Conservation (phyloP, 2,329 filamentous ascomycete genomes). For the Fusarium newnesense region DNA sequence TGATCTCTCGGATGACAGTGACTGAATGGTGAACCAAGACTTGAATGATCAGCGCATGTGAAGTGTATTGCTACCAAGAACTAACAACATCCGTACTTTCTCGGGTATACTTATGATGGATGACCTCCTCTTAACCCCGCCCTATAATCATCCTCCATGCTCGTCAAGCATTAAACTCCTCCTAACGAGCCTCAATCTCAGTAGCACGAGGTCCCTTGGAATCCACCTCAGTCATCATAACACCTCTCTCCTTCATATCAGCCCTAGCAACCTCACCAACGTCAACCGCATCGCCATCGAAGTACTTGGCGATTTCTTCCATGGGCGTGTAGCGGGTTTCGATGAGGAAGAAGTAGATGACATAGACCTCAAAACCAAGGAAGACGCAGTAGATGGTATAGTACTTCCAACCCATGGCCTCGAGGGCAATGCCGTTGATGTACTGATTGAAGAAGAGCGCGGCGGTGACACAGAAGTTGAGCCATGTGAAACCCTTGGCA, state of each 20-base stretch:
- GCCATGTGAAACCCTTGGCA: constrained; percentile 31
- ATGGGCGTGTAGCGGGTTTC: constrained; percentile 18
- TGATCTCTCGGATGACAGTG: fast-evolving
- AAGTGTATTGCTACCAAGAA: not conserved
- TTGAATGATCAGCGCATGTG: fast-evolving
- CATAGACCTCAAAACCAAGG: constrained; percentile 14
- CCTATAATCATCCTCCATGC: fast-evolving
- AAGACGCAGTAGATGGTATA: constrained; percentile 29
- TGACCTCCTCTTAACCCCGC: no score
- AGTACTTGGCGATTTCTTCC: constrained; percentile 22
- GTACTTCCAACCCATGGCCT: constrained; percentile 30
- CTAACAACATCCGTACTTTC: fast-evolving
- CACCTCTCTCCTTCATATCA: constrained; percentile 15
- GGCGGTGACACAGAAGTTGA: constrained; percentile 29
- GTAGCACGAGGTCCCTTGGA: constrained; percentile 1
- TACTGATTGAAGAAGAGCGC: constrained; percentile 35
- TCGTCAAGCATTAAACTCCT: fast-evolving
- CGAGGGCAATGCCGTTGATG: constrained; percentile 28
- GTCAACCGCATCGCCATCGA: constrained; percentile 13
- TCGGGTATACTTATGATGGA: not conserved
- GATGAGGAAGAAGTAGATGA: constrained; percentile 30
- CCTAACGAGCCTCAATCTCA: not conserved
- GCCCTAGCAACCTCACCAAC: constrained; percentile 17
- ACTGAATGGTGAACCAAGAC: fast-evolving
- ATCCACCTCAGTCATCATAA: not conserved